Evolutionary conservation across 179 eudicot genomes (phyloP).

Genomic region (Heliamphora pulchella): DNA sequence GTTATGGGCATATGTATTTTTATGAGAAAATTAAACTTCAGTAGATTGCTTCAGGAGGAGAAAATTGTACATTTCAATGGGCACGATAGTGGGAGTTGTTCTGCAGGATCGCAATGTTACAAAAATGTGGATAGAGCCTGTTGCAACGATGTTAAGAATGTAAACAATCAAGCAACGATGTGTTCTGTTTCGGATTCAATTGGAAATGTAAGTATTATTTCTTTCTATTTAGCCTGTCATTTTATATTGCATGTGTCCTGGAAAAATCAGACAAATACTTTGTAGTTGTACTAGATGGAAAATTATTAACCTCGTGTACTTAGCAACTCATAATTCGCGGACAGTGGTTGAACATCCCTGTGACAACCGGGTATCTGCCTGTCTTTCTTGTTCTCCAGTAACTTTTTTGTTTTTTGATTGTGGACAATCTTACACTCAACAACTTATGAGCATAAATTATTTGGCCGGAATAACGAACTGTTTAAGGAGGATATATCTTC

Average conservation of each 20-base stretch:
- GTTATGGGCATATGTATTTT: conserved; percentile 9
- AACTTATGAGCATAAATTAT: background rate
- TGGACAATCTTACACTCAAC: background rate
- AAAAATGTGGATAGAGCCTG: conserved; percentile 25
- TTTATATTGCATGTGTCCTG: background rate
- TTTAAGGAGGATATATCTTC: too few species aligned
- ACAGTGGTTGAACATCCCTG: background rate
- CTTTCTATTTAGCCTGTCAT: background rate
- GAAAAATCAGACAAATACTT: background rate
- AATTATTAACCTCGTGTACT: background rate
- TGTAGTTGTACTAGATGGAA: background rate
- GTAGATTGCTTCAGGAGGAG: conserved; percentile 51
- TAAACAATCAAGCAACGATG: conserved; percentile 20
- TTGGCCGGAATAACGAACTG: background rate
- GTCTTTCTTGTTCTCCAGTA: background rate
- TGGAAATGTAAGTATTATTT: conserved; percentile 42
- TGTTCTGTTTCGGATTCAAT: conserved; percentile 24
- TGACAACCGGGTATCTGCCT: background rate
- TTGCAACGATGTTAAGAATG: conserved; percentile 18
- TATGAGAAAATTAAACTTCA: conserved; percentile 35
- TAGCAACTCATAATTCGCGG: background rate
- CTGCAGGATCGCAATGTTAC: conserved; percentile 19
- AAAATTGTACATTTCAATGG: conserved; percentile 14
- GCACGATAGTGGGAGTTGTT: conserved; percentile 14
- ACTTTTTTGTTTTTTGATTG: background rate